Conservation (phyloP, 768 basidiomycete genomes). For the Galerina sulciceps region DNA sequence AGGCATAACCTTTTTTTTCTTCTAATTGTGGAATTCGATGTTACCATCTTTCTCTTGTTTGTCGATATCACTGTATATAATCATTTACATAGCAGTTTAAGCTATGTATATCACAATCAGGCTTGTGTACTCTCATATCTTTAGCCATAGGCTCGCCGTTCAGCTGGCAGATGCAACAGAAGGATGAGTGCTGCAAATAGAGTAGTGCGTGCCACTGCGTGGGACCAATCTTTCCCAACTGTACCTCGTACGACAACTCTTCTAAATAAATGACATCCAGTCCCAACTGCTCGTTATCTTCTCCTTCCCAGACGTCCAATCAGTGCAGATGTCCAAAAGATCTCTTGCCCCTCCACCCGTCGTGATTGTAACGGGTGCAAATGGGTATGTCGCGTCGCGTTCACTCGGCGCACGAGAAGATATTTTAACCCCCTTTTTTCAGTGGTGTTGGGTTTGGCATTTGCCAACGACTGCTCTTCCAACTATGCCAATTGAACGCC, state of each 20-base stretch:
- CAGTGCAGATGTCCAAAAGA: slow-evolving; percentile 10
- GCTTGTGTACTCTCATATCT: background rate
- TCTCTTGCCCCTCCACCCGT: slow-evolving; percentile 40
- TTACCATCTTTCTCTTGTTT: slow-evolving; percentile 18
- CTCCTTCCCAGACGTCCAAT: background rate
- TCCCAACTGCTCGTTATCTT: background rate
- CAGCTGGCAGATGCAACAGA: background rate
- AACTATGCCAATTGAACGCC: slow-evolving; percentile 57
- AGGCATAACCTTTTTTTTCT: slow-evolving; percentile 29
- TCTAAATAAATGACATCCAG: background rate
- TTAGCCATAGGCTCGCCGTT: background rate
- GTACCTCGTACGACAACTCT: slow-evolving; percentile 14
- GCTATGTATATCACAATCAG: no score
- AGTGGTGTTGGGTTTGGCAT: slow-evolving; percentile 88
- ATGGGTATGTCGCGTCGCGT: slow-evolving; percentile 46
- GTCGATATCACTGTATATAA: slow-evolving; percentile 21
- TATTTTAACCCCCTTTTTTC: slow-evolving; percentile 3
- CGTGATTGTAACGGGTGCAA: slow-evolving; percentile 73
- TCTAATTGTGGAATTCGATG: slow-evolving; percentile 10
- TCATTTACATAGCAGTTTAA: slow-evolving; percentile 4
- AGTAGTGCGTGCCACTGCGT: no score
- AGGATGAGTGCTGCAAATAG: no score
- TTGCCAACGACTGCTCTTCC: slow-evolving; percentile 75
- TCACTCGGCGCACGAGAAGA: background rate
- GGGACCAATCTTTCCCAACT: background rate